Base-by-base conservation (phyloP, 2,329 filamentous ascomycete species). In the Fusarium staphyleae region DNA sequence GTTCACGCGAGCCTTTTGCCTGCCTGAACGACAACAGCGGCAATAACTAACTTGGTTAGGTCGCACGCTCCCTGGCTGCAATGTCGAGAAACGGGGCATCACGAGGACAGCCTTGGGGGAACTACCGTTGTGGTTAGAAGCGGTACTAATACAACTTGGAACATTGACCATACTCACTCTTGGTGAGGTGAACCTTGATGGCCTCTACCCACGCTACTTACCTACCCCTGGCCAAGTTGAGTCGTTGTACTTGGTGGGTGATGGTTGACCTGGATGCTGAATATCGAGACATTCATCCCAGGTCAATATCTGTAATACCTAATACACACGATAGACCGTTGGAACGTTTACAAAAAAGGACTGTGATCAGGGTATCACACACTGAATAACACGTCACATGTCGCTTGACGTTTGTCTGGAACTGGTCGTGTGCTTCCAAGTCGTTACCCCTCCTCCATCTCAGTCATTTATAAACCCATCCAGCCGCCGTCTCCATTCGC, bases 121-220 rank as follows among this genome's bases (percentile, higher is more conserved):
- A 32, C 36, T 46, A 15, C 28, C 13, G 41, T 48, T 33, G 34
- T 60, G 52, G 45, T 57, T 41, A 33, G 40, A 19, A 16, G 57
- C 43, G 48, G 43, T 58, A 48, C 47, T 33, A 19, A 24, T 18
- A 22, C 46, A 16, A 7, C 18, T 11, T 19, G 15, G 35, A 62
- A 28, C 19, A 4, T 22, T 4, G 19, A 47, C 37, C 14, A 34
- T 26, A 16, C 35, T 12, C 8, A 30, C n/a, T n/a, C n/a, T n/a
- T n/a, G n/a, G n/a, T n/a, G n/a, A 19, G 15, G 18, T n/a, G 39
- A 40, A 66, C 63, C 63, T 60, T 66, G 63, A 66, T 65, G 60
- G 56, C 37, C 16, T 26, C 41, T 42, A 14, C 32, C 28, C 14
- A 34, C 16, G 48, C 41, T 53, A 49, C 44, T 15, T 40, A 34